phyloP scores from a whole-genome alignment of 148 eudicot genomes.

The Mesembryanthemum crystallinum region DNA sequence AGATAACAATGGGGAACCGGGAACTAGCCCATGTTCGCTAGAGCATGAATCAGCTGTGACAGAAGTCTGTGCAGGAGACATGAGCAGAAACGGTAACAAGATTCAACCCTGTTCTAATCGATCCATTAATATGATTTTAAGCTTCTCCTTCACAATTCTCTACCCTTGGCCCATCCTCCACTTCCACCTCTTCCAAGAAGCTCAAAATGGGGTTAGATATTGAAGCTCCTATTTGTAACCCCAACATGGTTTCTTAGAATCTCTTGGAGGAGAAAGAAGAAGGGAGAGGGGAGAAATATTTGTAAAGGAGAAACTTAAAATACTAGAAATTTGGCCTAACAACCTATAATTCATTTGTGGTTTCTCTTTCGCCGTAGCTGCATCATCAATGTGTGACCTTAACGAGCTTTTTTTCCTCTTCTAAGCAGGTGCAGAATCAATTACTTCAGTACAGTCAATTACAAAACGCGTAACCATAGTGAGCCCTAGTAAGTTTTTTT shows the following conservation, averaged over 20 bases:
- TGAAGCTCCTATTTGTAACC: too few species aligned
- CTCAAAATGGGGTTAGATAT: too few species aligned
- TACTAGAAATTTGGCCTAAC: too few species aligned
- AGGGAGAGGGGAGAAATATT: too few species aligned
- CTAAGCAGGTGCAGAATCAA: conserved; percentile 52
- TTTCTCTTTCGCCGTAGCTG: neutral
- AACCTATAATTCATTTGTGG: neutral
- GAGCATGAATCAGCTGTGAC: conserved; percentile 42
- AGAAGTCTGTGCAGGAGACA: conserved; percentile 51
- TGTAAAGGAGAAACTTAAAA: too few species aligned
- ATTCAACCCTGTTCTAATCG: neutral
- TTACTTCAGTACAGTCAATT: conserved; percentile 61
- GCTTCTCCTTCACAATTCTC: too few species aligned
- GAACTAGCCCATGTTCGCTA: conserved; percentile 38
- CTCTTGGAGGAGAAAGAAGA: too few species aligned
- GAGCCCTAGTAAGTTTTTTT: conserved; percentile 63
- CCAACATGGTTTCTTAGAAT: too few species aligned
- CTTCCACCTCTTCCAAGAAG: too few species aligned
- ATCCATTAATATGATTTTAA: too few species aligned
- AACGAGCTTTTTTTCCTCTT: neutral
- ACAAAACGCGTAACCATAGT: conserved; percentile 57
- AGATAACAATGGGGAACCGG: conserved; percentile 27
- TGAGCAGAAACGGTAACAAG: conserved; percentile 34
- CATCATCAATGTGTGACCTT: neutral
- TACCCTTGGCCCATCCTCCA: too few species aligned